Base-by-base conservation (phyloP, 768 basidiomycete genomes). In the Lactifluus echinatus region DNA sequence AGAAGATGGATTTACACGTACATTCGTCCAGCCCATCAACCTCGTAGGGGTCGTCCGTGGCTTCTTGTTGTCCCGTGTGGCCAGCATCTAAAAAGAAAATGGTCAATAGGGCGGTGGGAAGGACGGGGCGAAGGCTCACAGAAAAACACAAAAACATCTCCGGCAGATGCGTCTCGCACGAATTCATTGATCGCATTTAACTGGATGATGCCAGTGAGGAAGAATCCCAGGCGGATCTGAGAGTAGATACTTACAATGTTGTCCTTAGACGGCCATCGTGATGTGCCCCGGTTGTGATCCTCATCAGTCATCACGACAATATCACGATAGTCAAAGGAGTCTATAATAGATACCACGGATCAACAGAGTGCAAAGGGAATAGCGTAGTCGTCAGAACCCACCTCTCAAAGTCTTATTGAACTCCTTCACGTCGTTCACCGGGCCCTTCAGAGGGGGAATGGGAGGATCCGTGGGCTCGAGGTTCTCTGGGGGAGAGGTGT, bases 111-210 rank as follows among this genome's bases (percentile, higher is more conserved):
- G 39, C n/a, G 36, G 46, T n/a, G 19, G 12, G n/a, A 1, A 45
- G 19, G n/a, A 26, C 8, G 10, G 26, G 4, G 21, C 12, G 14
- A 19, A 14, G 21, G 37, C 60, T 19, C 33, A 65, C 65, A 66
- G n/a, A 50, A 53, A 24, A 65, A 60, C 12, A 66, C 56, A 12
- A 66, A 60, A 2, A 23, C 34, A 39, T 66, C 65, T 5, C 52
- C 50, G 3, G 53, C 48, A 8, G 28, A 53, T 3, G 60, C 60
- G 17, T 24, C 54, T 2, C 51, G 33, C 0, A 66, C 65, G 29
- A 65, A 40, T 17, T 26, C 23, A 8, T 50, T 17, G 34, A 66
- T 56, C 21, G 61, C 57, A 8, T 24, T 34, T 8, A 64, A 19
- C 65, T 66, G 46, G 21, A 42, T 21, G 4, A 8, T 19, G 19